Base-by-base conservation (phyloP, 805 yeast genomes). In the Ogataea naganishii region DNA sequence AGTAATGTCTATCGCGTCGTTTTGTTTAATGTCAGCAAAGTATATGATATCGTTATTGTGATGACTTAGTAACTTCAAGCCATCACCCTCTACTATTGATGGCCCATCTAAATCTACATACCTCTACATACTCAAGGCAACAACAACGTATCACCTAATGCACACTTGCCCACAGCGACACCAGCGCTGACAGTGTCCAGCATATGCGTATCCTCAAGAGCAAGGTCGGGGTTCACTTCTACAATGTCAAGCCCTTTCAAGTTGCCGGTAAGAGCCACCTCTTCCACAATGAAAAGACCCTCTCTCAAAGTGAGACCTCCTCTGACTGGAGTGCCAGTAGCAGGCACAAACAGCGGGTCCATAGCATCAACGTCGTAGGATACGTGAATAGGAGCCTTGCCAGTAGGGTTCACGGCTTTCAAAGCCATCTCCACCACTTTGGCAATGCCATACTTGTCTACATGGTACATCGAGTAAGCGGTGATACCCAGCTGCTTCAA, bases 301-400 rank as follows among this genome's bases (percentile, higher is more conserved):
- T 89, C 98, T 61, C 98, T 74, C 56, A 89, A 69, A 7, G 96
- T 79, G 40, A 89, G 65, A 4, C 98, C 98, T 40, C 97, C 97
- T 54, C 95, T 77, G 11, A 89, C 98, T 24, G 96, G 89, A 1
- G 98, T 92, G 32, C 98, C 98, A 1, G 98, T 89, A 23, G 96
- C 95, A 13, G 96, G 96, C 10, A 92, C 96, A 50, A 66, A 86
- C 38, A 75, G 68, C 27, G 97, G 97, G 58, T 89, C 98, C 35
- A 92, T 79, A 24, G 96, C 96, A 58, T 89, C 98, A 25, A 89
- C 96, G 51, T 89, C 98, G 53, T 88, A 89, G 17, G 94, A 80
- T 41, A 92, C 60, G 62, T 89, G 96, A 39, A 92, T 69, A 29
- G 98, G 97, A 27, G 43, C 42, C 32, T 68, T 62, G 14, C 74